Evolutionary conservation across 768 basidiomycete genomes (phyloP), one percentile per base, ranked within the genome.

Genomic region (Kwoniella europaea): DNA sequence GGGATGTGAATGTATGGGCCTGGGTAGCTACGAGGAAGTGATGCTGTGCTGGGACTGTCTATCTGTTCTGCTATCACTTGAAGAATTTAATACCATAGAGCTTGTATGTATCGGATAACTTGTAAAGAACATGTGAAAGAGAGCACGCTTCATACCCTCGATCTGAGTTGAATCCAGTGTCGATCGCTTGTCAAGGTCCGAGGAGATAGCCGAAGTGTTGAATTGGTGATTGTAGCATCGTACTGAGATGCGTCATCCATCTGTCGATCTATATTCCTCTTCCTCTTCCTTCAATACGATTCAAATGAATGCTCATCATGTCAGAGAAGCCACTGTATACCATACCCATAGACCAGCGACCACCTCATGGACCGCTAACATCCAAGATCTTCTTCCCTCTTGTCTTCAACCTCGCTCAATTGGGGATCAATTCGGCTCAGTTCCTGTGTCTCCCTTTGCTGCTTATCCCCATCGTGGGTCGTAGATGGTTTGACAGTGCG

Each of bases 381-480:
- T 70, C 71, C 68, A 73, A 74, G 44, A 71, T 80, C 42, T 74
- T 81, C 62, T 79, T 83, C 63, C 74, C 76, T 7, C 67, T 82
- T 12, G 1, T 88, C 4, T 78, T 88, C 27, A 91, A 90, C 81
- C 74, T 87, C 9, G 92, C 88, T 12, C 89, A 89, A 76, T 68
- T 93, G 42, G 88, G 90, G 85, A 86, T 92, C 73, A 89, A 93
- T 77, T 86, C 84, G 41, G 88, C 89, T 46, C 94, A 96, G 82
- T 87, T 95, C 81, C 74, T 90, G 29, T 85, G 91, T 74, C 84
- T 92, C 46, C 85, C 93, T 16, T 89, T 92, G 1, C 83, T 94
- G 59, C 86, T 88, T 62, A 78, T 79, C 27, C 90, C 91, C n/a
- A 88, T 89, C 63, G 80, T 85, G 29, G 86, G 85, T 82, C 85